Evolutionary conservation across 129 eudicot species (phyloP).

Genomic region (Lonicera japonica): DNA sequence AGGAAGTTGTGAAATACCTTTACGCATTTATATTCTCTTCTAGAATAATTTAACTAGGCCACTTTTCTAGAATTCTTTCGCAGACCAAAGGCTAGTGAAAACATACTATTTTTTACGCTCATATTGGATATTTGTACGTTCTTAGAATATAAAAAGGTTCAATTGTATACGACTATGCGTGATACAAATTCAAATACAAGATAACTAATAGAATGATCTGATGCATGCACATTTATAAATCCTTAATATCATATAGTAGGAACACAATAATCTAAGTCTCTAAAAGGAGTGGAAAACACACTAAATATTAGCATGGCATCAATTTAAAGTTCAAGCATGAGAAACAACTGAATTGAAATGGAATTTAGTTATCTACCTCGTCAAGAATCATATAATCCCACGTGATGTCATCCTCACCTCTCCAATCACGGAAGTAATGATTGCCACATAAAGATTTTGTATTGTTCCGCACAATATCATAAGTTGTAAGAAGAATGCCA

Average conservation of each 20-base stretch:
- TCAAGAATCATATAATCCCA: conserved; percentile 99
- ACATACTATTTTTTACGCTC: too few relatives aligned
- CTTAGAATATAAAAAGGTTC: too few relatives aligned
- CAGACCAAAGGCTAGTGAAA: too few relatives aligned
- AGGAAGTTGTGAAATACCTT: too few relatives aligned
- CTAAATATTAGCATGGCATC: neutral
- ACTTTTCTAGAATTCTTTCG: too few relatives aligned
- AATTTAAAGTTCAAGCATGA: neutral
- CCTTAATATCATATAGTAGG: too few relatives aligned
- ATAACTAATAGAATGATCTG: neutral
- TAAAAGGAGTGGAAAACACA: neutral
- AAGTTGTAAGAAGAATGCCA: conserved; percentile 89
- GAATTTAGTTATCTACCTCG: conserved; percentile 43
- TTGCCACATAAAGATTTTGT: conserved; percentile 61
- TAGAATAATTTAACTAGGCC: too few relatives aligned
- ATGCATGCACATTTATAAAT: neutral
- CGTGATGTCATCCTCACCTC: conserved; percentile 50
- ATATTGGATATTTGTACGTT: too few relatives aligned
- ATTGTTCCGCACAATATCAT: conserved; percentile 89
- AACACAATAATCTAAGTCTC: neutral
- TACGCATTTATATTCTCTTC: too few relatives aligned
- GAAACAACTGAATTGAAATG: conserved; percentile 4
- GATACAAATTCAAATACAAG: neutral
- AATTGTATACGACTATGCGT: too few relatives aligned
- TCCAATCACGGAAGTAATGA: conserved; percentile 30